Evolutionary conservation across 345 rosid species (phyloP).

Genomic region (Heritiera littoralis): DNA sequence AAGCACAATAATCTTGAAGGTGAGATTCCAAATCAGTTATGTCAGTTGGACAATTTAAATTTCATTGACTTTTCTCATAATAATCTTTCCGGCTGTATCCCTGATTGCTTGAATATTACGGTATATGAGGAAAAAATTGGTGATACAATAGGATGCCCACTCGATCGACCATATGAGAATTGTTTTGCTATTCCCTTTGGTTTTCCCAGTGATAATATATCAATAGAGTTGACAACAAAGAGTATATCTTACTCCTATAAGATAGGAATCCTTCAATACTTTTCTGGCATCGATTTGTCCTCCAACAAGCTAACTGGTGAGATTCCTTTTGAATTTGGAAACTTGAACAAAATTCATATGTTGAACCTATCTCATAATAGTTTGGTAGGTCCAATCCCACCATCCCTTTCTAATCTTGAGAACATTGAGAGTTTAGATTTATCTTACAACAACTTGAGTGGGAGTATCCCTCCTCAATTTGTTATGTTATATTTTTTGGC

Average conservation of each 20-base stretch:
- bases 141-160: no score
- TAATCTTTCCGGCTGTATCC: conserved; percentile 12
- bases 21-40: conserved; percentile 17
- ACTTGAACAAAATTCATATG: not conserved
- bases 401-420: no score
- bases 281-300: conserved; percentile 9
- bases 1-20: conserved; percentile 16
- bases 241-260: conserved; percentile 1
- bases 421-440: no score
- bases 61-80: conserved; percentile 32
- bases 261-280: not conserved
- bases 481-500: no score
- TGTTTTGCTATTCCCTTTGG: no score
- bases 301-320: conserved; percentile 34
- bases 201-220: no score
- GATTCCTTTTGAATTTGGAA: conserved; percentile 36
- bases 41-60: conserved; percentile 17
- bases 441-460: no score
- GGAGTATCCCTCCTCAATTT: no score
- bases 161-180: no score
- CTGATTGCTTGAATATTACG: not conserved
- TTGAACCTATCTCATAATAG: no score
- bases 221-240: conserved; percentile 13
- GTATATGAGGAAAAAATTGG: no score
- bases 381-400: no score